phyloP scores from a whole-genome alignment of 2,329 filamentous ascomycete species.

The Claviceps spartinae region DNA sequence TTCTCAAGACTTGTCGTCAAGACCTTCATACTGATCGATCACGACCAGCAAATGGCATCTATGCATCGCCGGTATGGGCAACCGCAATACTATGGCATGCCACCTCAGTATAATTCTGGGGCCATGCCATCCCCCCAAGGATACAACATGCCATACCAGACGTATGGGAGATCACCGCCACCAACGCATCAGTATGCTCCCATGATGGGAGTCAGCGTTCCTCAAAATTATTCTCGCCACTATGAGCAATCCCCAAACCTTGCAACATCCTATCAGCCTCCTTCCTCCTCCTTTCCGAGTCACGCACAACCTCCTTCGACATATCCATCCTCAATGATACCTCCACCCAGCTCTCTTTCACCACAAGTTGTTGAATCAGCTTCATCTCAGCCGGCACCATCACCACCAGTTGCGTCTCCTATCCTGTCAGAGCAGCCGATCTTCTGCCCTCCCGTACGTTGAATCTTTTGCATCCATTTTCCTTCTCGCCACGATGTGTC shows the following conservation, averaged over 20 bases:
- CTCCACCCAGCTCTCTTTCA: conserved; percentile 33
- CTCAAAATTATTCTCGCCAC: conserved; percentile 34
- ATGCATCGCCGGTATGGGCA: conserved; percentile 38
- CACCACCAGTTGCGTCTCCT: conserved; percentile 3
- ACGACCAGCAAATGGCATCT: conserved; percentile 23
- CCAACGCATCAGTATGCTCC: conserved; percentile 42
- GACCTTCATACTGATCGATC: conserved; percentile 14
- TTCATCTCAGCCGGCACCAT: conserved; percentile 7
- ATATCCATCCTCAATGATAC: conserved; percentile 29
- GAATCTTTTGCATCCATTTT: too few species aligned
- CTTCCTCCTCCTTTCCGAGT: conserved; percentile 29
- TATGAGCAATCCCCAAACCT: conserved; percentile 38
- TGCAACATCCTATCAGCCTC: conserved; percentile 43
- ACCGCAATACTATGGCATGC: conserved; percentile 37
- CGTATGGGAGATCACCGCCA: conserved; percentile 35
- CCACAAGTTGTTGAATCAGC: conserved; percentile 24
- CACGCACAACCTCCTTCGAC: conserved; percentile 40
- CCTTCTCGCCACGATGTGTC: not conserved
- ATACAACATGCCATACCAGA: conserved; percentile 33
- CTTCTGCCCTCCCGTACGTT: conserved; percentile 40
- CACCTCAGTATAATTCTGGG: conserved; percentile 44
- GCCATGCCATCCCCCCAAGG: conserved; percentile 28
- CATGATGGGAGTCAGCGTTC: conserved; percentile 32
- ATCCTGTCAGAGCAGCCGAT: conserved; percentile 12
- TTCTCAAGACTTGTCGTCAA: not conserved